Conservation (phyloP, 2,329 filamentous ascomycete species). For the Thermoascus crustaceus region DNA sequence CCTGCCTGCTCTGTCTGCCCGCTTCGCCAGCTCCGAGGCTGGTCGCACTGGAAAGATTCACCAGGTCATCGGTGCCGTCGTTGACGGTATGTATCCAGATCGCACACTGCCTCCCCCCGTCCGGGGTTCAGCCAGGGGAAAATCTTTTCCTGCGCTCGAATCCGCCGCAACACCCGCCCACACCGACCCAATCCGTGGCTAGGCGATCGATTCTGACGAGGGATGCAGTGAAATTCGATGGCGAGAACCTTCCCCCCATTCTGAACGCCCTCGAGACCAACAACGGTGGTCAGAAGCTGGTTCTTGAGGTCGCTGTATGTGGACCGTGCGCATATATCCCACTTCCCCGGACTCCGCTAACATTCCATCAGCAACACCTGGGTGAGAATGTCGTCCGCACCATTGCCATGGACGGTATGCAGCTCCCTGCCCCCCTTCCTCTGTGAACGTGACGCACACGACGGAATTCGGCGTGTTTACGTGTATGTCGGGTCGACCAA, state of each 20-base stretch:
- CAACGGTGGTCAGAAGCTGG: slow-evolving; percentile 89
- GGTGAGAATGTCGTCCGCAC: slow-evolving; percentile 98
- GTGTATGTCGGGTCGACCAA: slow-evolving; percentile 5
- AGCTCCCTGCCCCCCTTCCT: slow-evolving; percentile 26
- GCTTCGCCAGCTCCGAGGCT: slow-evolving; percentile 54
- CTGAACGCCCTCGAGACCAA: slow-evolving; percentile 89
- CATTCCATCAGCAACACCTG: slow-evolving; percentile 75
- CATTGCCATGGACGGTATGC: slow-evolving; percentile 98
- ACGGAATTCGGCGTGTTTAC: neutral
- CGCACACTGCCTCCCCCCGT: slow-evolving; percentile 20
- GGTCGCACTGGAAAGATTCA: slow-evolving; percentile 55
- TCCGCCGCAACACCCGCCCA: slow-evolving; percentile 27
- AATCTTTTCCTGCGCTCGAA: slow-evolving; percentile 36
- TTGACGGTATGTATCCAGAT: slow-evolving; percentile 68
- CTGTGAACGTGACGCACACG: slow-evolving; percentile 5
- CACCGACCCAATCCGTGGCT: slow-evolving; percentile 18
- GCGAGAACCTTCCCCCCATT: slow-evolving; percentile 87
- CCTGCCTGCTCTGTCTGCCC: slow-evolving; percentile 51
- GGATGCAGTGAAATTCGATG: slow-evolving; percentile 85
- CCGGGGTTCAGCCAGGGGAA: slow-evolving; percentile 23
- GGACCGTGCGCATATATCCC: slow-evolving; percentile 9
- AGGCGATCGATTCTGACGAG: slow-evolving; percentile 21
- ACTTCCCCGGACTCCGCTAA: slow-evolving; percentile 8
- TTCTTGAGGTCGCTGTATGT: slow-evolving; percentile 92
- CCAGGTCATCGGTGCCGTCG: slow-evolving; percentile 96